Evolutionary conservation across 371 early-diverging fungal species (phyloP).

Genomic region (Syncephalis fuscata): DNA sequence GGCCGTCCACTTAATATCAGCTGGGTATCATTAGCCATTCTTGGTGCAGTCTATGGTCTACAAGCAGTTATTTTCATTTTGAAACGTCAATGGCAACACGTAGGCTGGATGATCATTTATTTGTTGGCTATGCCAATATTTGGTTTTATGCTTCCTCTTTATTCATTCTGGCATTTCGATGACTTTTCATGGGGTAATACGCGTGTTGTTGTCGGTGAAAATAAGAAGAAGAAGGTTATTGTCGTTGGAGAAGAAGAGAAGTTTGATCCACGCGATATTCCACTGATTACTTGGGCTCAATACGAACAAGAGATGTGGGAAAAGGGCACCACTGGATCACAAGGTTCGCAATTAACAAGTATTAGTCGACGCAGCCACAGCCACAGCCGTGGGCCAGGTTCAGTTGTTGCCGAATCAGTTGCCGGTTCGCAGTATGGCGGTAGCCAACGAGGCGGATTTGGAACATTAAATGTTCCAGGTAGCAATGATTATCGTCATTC

Average conservation of each 20-base stretch:
- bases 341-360: not conserved
- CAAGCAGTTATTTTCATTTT: conserved; percentile 74
- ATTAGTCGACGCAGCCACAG: not conserved
- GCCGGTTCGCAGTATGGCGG: not conserved
- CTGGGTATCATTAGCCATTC: conserved; percentile 38
- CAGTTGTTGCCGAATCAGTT: not conserved
- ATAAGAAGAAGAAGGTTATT: conserved; percentile 42
- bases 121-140: conserved; percentile 70
- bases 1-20: conserved; percentile 12
- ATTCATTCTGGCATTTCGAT: conserved; percentile 94
- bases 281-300: conserved; percentile 40
- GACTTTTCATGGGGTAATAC: conserved; percentile 98
- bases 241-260: conserved; percentile 31
- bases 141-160: conserved; percentile 65
- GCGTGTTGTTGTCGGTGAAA: conserved; percentile 64
- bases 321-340: conserved; percentile 8
- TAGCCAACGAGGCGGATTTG: not conserved
- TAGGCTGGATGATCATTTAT: conserved; percentile 92
- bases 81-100: conserved; percentile 75
- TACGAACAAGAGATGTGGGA: conserved; percentile 32
- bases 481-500: not conserved
- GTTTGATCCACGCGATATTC: conserved; percentile 46
- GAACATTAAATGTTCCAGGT: not conserved
- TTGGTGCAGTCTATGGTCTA: conserved; percentile 66
- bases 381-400: too few species aligned